Evolutionary conservation across 495 filamentous ascomycete species (phyloP).

Genomic region (Thermochaetoides thermophila): DNA sequence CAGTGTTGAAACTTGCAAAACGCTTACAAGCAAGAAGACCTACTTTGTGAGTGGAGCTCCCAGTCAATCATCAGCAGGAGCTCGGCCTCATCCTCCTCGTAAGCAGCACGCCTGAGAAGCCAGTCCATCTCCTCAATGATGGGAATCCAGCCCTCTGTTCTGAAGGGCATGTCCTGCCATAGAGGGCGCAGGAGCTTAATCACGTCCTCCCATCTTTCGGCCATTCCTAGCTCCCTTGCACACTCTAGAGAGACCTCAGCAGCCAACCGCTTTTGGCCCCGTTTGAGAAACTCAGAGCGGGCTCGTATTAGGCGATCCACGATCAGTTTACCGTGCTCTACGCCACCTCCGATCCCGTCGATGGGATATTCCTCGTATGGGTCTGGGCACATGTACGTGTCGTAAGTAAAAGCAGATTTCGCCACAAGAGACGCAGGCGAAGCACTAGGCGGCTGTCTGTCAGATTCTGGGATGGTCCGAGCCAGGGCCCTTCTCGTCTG

Average conservation of each 20-base stretch:
- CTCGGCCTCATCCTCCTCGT: conserved; percentile 44
- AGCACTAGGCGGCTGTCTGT: conserved; percentile 49
- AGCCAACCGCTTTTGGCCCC: conserved; percentile 47
- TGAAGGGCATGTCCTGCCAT: conserved; percentile 61
- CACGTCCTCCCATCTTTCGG: conserved; percentile 49
- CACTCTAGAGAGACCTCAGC: conserved; percentile 56
- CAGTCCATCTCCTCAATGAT: conserved; percentile 59
- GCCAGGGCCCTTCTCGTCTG: conserved; percentile 46
- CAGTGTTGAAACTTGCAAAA: no score
- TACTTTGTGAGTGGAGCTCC: conserved; percentile 61
- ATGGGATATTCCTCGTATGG: conserved; percentile 57
- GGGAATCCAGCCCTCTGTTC: conserved; percentile 67
- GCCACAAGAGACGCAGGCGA: conserved; percentile 54
- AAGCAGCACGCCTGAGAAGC: conserved; percentile 59
- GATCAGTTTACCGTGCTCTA: conserved; percentile 51
- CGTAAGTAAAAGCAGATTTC: conserved; percentile 56
- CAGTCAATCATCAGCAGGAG: conserved; percentile 65
- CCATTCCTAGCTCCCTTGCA: conserved; percentile 49
- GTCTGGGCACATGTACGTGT: conserved; percentile 71
- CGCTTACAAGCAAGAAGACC: conserved; percentile 23
- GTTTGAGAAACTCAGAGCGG: conserved; percentile 46
- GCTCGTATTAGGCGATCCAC: conserved; percentile 44
- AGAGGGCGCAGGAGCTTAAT: conserved; percentile 50
- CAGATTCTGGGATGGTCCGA: conserved; percentile 55
- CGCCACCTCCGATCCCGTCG: conserved; percentile 34